Percentiles rank a stretch among this genome's conserved stretches.
These are phyloP conservation scores for Volvox reticuliferus DNA, from an alignment of 139 green algal species.

Conservation along the genomic window DNA sequence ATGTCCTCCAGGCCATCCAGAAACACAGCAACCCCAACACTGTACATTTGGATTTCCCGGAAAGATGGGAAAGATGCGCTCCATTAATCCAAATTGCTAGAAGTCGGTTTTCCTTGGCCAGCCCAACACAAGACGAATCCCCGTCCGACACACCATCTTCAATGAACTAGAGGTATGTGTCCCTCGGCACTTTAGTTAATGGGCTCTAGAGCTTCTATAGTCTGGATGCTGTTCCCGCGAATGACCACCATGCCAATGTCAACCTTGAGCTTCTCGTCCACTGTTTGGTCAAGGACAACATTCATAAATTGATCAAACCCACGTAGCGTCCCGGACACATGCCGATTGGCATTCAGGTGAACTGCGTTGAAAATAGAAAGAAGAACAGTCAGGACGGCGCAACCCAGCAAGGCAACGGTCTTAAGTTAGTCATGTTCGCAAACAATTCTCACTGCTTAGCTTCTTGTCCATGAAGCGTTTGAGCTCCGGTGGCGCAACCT, in stretches of 20 bases:
- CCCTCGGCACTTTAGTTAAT: slow-evolving; percentile 50
- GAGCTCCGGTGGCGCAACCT: slow-evolving; percentile 92
- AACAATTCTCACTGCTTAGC: slow-evolving; percentile 73
- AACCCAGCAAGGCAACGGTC: not conserved
- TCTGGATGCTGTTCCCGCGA: slow-evolving; percentile 94
- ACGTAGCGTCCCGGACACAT: slow-evolving; percentile 94
- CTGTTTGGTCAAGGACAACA: slow-evolving; percentile 94
- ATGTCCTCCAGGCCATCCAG: no score
- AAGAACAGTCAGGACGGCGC: slow-evolving; percentile 9
- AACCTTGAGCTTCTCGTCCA: slow-evolving; percentile 92
- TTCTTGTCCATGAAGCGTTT: slow-evolving; percentile 97
- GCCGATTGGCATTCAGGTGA: slow-evolving; percentile 93
- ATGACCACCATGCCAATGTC: slow-evolving; percentile 99
- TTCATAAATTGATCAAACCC: slow-evolving; percentile 99
- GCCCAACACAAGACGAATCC: no score
- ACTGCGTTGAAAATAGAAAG: slow-evolving; percentile 38
- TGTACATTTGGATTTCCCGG: no score
- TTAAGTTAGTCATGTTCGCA: not conserved
- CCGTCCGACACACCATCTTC: no score
- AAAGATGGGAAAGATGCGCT: no score
- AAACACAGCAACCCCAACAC: no score
- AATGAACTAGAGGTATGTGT: no score
- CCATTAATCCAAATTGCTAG: no score
- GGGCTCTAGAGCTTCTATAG: slow-evolving; percentile 93
- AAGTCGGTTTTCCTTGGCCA: no score